These are phyloP conservation scores for Rutstroemia sydowiana DNA, from an alignment of 2,329 filamentous ascomycete genomes.

Conservation along the genomic window DNA sequence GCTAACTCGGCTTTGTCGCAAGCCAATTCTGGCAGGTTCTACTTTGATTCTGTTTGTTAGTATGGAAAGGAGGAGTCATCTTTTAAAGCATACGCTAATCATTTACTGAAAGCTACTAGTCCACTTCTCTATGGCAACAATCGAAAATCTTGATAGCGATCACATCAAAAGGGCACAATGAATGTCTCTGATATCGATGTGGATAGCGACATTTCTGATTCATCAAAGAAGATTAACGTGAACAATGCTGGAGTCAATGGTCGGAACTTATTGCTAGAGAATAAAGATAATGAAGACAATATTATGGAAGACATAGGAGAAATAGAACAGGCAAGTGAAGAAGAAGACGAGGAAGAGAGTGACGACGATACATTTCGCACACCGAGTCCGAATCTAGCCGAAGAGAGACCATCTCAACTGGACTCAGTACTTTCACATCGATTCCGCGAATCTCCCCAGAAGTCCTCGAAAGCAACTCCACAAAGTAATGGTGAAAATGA, in stretches of 20 bases:
- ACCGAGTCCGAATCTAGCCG: constrained; percentile 6
- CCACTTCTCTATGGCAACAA: neutral
- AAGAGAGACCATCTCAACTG: constrained; percentile 12
- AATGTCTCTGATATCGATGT: neutral
- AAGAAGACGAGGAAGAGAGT: constrained; percentile 14
- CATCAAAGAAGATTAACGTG: too few relatives aligned
- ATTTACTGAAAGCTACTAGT: neutral
- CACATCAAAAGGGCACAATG: neutral
- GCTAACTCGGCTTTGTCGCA: neutral
- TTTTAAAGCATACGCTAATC: neutral
- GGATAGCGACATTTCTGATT: too few relatives aligned
- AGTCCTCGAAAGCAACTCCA: neutral
- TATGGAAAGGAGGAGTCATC: neutral
- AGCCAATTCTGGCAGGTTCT: neutral
- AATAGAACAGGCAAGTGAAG: too few relatives aligned
- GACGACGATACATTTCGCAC: constrained; percentile 13
- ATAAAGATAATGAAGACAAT: neutral
- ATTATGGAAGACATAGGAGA: neutral
- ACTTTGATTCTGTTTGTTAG: neutral
- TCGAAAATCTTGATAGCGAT: neutral
- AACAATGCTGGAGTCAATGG: too few relatives aligned
- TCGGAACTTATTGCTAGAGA: neutral
- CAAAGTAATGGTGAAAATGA: constrained; percentile 8
- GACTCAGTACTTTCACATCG: constrained; percentile 20
- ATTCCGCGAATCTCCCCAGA: constrained; percentile 17